phyloP scores from a whole-genome alignment of 129 eudicot species.

The Flaveria brownii region DNA sequence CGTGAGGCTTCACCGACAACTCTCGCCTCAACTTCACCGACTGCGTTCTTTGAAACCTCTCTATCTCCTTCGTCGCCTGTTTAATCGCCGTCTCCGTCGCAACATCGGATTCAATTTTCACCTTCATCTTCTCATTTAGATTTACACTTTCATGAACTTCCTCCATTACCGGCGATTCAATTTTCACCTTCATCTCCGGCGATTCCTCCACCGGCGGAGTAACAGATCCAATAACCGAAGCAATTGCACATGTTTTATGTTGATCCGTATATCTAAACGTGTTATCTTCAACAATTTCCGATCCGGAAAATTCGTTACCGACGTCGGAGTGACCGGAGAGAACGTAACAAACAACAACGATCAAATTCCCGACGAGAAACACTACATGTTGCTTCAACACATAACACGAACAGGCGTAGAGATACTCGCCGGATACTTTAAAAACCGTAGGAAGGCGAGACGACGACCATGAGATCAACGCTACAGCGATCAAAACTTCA shows the following conservation, averaged over 20 bases:
- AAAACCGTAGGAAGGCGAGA: slow-evolving; percentile 44
- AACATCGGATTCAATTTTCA: slow-evolving; percentile 22
- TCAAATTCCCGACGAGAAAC: slow-evolving; percentile 71
- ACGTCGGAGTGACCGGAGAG: slow-evolving; percentile 45
- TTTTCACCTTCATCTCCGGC: slow-evolving; percentile 7
- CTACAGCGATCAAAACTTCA: slow-evolving; percentile 44
- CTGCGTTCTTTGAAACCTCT: slow-evolving; percentile 56
- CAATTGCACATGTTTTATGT: slow-evolving; percentile 16
- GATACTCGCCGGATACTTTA: slow-evolving; percentile 31
- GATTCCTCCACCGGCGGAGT: slow-evolving; percentile 8
- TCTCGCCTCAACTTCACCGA: slow-evolving; percentile 60
- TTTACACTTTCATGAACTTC: slow-evolving; percentile 35
- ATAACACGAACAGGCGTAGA: slow-evolving; percentile 28
- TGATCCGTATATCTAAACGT: not conserved
- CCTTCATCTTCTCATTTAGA: slow-evolving; percentile 25
- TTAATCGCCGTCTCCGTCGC: slow-evolving; percentile 53
- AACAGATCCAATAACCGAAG: not conserved
- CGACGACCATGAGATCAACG: slow-evolving; percentile 66
- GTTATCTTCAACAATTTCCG: slow-evolving; percentile 32
- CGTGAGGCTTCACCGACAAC: slow-evolving; percentile 33
- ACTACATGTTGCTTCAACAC: slow-evolving; percentile 62
- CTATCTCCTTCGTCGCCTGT: slow-evolving; percentile 54
- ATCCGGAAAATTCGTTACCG: slow-evolving; percentile 14
- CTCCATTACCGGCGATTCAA: not conserved
- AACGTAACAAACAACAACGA: slow-evolving; percentile 42